These are phyloP conservation scores for Saccharomycopsis sp. DNA, from an alignment of 805 yeast genomes.

Conservation along the genomic window DNA sequence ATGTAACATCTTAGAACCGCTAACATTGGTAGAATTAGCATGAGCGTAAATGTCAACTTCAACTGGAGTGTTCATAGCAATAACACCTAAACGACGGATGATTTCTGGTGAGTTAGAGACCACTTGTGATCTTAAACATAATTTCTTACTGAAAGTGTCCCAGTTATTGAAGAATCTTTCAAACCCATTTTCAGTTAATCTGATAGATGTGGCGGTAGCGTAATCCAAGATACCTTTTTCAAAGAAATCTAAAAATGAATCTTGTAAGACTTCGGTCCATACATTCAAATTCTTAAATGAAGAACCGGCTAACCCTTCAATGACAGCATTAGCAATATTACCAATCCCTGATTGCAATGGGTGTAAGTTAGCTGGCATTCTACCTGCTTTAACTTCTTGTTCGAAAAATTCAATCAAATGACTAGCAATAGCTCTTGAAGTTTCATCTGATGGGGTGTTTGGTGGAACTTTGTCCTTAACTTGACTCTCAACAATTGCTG, in stretches of 20 bases:
- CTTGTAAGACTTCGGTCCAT: conserved; percentile 98
- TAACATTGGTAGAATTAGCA: conserved; percentile 94
- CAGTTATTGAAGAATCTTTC: conserved; percentile 80
- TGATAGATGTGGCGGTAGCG: conserved; percentile 93
- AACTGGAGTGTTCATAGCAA: conserved; percentile 99
- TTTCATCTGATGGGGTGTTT: conserved; percentile 80
- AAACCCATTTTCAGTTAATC: conserved; percentile 87
- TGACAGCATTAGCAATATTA: conserved; percentile 95
- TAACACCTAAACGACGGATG: conserved; percentile 93
- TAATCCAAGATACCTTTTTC: conserved; percentile 86
- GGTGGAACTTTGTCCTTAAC: conserved; percentile 73
- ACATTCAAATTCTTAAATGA: conserved; percentile 81
- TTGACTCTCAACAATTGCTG: conserved; percentile 85
- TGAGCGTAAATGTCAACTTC: conserved; percentile 98
- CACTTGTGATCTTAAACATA: conserved; percentile 88
- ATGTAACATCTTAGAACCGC: conserved; percentile 94
- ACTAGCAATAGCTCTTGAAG: conserved; percentile 70
- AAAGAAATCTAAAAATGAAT: conserved; percentile 90
- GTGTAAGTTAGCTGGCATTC: conserved; percentile 86
- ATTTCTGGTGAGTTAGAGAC: conserved; percentile 94
- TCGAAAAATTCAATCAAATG: conserved; percentile 82
- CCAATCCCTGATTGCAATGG: conserved; percentile 98
- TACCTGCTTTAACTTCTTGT: conserved; percentile 80
- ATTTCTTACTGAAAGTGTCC: conserved; percentile 76
- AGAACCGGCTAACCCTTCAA: conserved; percentile 86